Base-by-base conservation (phyloP, 495 filamentous ascomycete genomes). In the Amorphotheca resinae region DNA sequence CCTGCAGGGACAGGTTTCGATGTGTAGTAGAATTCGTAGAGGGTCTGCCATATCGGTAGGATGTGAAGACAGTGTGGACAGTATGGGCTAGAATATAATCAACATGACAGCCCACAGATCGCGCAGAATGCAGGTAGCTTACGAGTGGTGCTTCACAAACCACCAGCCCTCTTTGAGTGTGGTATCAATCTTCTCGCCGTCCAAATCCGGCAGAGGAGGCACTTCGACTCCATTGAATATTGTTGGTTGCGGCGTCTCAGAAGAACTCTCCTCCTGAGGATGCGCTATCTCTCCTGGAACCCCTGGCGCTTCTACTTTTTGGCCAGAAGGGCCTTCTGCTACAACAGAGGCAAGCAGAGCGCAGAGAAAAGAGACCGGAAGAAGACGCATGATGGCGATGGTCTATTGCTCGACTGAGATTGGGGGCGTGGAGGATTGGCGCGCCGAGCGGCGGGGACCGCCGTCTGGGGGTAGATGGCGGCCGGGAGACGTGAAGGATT, bases 1-100 rank as follows among this genome's bases (percentile, higher is more conserved):
- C 41, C 42, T 11, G 60, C 48, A 18, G 57, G 57, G 2, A 61
- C 57, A 9, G 84, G 79, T 53, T 84, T 78, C n/a, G 84, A 91
- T 5, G 89, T 95, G 60, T 88, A 94, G 65, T 95, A 95, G 63
- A 77, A 95, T 60, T 96, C 91, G 64, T 94, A 93, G 17, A 93
- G 65, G 5, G 89, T 94, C 65, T 95, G 86, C 70, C 78, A 96
- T 39, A 74, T 79, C 20, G 93, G 93, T 25, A 84, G 86, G 51
- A 84, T 77, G 31, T 69, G 67, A 51, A 71, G 65, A 64, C 93
- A 96, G 63, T 96, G 91, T 30, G 64, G 65, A 57, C 88, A 95
- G 18, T 68, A 73, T 17, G 72, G 72, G 39, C 52, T 55, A 32
- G 3, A 38, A n/a, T 7, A 33, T 22, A 12, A 31, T 41, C 12